Percentiles rank a stretch among this genome's conserved stretches.
Conservation (phyloP, 2,329 filamentous ascomycete genomes). For the Beauveria sp. region DNA sequence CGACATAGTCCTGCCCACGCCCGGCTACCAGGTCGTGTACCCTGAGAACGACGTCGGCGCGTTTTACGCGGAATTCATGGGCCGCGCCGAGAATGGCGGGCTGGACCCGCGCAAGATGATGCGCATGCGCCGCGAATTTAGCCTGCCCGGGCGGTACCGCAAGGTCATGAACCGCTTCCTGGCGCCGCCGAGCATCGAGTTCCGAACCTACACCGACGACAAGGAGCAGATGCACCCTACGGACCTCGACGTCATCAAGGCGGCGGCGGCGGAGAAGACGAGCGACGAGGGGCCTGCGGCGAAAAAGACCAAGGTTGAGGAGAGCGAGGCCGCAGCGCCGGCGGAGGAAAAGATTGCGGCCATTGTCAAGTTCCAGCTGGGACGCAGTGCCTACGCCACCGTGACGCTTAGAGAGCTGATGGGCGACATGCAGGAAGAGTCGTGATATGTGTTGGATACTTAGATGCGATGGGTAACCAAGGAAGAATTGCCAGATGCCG, state of each 20-base stretch:
- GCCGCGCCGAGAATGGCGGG: slow-evolving; percentile 62
- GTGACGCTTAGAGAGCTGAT: slow-evolving; percentile 76
- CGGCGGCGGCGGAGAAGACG: slow-evolving; percentile 19
- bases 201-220: slow-evolving; percentile 61
- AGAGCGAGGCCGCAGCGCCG: slow-evolving; percentile 21
- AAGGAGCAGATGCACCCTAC: slow-evolving; percentile 84
- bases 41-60: slow-evolving; percentile 75
- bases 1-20: slow-evolving; percentile 86
- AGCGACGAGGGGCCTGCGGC: slow-evolving; percentile 12
- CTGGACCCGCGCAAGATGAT: slow-evolving; percentile 85
- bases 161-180: slow-evolving; percentile 71
- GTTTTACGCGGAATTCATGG: slow-evolving; percentile 86
- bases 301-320: slow-evolving; percentile 9
- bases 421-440: slow-evolving; percentile 30
- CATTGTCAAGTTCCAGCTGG: slow-evolving; percentile 67
- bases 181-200: slow-evolving; percentile 55
- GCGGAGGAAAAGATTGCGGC: slow-evolving; percentile 47
- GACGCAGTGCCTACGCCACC: slow-evolving; percentile 75
- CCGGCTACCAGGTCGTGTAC: slow-evolving; percentile 84
- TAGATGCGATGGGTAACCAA: background rate
- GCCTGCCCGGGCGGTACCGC: slow-evolving; percentile 80
- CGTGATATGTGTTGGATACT: background rate
- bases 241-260: slow-evolving; percentile 64
- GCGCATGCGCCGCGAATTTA: slow-evolving; percentile 76
- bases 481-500: too few relatives aligned